Base-by-base conservation (phyloP, 352 stramenopile species). In the Pilasporangium apinafurcum region DNA sequence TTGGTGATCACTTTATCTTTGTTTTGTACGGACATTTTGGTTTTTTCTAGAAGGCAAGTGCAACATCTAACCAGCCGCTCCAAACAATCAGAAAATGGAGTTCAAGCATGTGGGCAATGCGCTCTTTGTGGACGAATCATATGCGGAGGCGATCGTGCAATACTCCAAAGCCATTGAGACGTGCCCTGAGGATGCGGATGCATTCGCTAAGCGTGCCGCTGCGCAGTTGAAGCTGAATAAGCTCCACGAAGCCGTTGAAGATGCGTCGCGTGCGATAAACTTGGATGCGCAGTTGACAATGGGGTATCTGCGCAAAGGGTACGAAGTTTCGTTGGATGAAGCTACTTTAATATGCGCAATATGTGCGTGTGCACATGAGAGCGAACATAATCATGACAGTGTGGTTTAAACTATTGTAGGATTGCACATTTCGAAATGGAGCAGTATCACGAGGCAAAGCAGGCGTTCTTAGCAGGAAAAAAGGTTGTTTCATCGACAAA, bases 401-500 rank as follows among this genome's bases (percentile, higher is more conserved):
- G 3, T 26, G 29, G 31, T 40, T 0, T 24, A 17, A n/a, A 16
- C 27, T 18, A 18, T 18, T 56, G 10, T 50, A 90, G 79, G 18
- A 48, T 89, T 38, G 83, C 83, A 20, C 61, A 76, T 37, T 96
- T 96, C 37, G 78, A 93, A 40, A 31, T 93, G 37, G 82, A 95
- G 36, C 53, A 86, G 26, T 95, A 71, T 37, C 24, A 46, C 3
- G 61, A 66, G 0, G 79, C 85, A 16, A 86, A 88, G 44, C 62
- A 49, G 40, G 61, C 69, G 13, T 94, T 95, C 42, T 42, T 61
- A 21, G 30, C 29, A 2, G 82, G 80, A 24, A 84, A 84, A 44
- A 31, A 63, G 5, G 27, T 65, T 0, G 53, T 58, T 1, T 39
- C 47, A 34, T 54, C 57, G 22, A 26, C 32, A 0, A 65, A 75